Base-by-base conservation (phyloP, 306 rosid species). In the Quercus parvula region DNA sequence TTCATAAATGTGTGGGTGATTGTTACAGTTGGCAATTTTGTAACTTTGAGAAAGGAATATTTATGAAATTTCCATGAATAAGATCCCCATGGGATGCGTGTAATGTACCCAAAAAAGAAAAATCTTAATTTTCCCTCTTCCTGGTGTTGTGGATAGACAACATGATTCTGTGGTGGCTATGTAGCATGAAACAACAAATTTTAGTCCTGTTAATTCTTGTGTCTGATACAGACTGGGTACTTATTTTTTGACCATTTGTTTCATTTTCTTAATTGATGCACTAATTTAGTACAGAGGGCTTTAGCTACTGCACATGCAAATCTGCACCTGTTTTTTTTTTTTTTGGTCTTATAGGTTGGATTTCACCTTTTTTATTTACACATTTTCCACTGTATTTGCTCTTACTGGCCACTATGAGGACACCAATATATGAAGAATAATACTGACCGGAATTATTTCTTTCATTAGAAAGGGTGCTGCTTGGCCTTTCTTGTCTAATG, bases 401-500 rank as follows among this genome's bases (percentile, higher is more conserved):
- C 72, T 19, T 35, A 18, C 52, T 35, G 13, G 67, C 67, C 33
- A 61, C 25, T 61, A 25, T 24, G 31, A 27, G 28, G 28, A 58
- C 41, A 18, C 24, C 8, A 1, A 18, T 66, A 30, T 31, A 5
- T 31, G 52, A 8, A 68, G 27, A 68, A 49, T 68, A 14, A 35
- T 68, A 35, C 54, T 35, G 52, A 46, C 15, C 15, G 2, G 24
- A 68, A 25, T 61, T 18, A 33, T 8, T 68, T 56, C 61, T 52
- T 55, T 17, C 14, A 55, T 52, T 55, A 63, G 81, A 31, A 74
- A 69, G 56, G 20, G 46, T 14, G 5, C 76, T 19, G 70, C 52
- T 27, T 22, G 46, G 54, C n/a, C 56, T 68, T 75, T 74, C 77
- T 81, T 69, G 44, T 75, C 70, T 52, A 35, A 79, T 77, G 77